Percentiles rank a stretch among this genome's conserved stretches.
Conservation (phyloP, 2,329 filamentous ascomycete species). For the Periconia sp. region DNA sequence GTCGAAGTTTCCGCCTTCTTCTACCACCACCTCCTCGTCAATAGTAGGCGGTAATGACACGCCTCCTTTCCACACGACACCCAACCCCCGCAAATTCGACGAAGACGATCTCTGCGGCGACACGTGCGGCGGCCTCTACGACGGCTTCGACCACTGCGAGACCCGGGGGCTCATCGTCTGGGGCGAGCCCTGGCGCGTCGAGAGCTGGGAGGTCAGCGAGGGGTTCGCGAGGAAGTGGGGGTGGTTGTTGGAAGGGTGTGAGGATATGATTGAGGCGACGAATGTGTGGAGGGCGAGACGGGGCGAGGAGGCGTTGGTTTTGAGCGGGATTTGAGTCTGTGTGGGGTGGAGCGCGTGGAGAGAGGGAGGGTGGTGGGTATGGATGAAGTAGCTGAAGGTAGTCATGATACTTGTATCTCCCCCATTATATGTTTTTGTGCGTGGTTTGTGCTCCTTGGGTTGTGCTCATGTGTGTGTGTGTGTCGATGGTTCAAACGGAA, state of each 20-base stretch:
- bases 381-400: too few relatives aligned
- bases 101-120: slow-evolving; percentile 14
- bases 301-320: slow-evolving; percentile 25
- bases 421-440: too few relatives aligned
- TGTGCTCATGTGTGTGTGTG: too few relatives aligned
- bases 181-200: slow-evolving; percentile 43
- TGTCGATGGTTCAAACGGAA: too few relatives aligned
- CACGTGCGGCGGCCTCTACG: slow-evolving; percentile 15
- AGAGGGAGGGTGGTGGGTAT: too few relatives aligned
- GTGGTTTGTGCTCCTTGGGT: too few relatives aligned
- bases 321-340: background rate
- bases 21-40: background rate
- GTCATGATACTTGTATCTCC: too few relatives aligned
- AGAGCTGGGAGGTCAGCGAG: slow-evolving; percentile 48
- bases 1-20: background rate
- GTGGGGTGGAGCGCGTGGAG: too few relatives aligned
- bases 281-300: slow-evolving; percentile 44
- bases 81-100: slow-evolving; percentile 2
- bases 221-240: slow-evolving; percentile 44
- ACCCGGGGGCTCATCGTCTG: slow-evolving; percentile 38
- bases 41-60: background rate
- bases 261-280: slow-evolving; percentile 41
- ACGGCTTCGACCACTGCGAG: slow-evolving; percentile 12
- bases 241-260: slow-evolving; percentile 45
- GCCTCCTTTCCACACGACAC: background rate